phyloP scores from a whole-genome alignment of 371 early-diverging fungal species.

The Mortierella sp. region DNA sequence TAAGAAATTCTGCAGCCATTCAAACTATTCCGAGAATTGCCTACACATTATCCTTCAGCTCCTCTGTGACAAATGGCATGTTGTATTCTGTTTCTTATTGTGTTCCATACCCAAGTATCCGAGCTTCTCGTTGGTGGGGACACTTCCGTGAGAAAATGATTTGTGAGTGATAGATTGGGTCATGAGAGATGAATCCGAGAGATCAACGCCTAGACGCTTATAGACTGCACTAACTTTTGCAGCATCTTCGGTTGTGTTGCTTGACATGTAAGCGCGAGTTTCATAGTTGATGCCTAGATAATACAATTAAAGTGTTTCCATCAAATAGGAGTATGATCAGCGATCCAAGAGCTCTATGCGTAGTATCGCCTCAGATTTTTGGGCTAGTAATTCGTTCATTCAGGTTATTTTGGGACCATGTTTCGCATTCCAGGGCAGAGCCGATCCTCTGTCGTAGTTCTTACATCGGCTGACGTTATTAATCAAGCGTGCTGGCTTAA shows the following conservation, averaged over 20 bases:
- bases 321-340: not conserved
- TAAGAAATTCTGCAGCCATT: too few species aligned
- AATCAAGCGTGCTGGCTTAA: conserved; percentile 36
- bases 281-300: conserved; percentile 44
- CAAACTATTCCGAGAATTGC: too few species aligned
- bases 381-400: not conserved
- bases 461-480: conserved; percentile 45
- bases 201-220: conserved; percentile 58
- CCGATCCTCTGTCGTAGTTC: not conserved
- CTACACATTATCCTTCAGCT: too few species aligned
- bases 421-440: not conserved
- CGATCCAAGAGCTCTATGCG: not conserved
- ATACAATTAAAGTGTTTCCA: not conserved
- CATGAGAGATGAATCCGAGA: conserved; percentile 63
- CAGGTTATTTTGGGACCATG: not conserved
- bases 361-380: not conserved
- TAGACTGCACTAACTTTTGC: conserved; percentile 39
- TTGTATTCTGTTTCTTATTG: not conserved
- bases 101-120: conserved; percentile 63
- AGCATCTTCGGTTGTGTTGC: conserved; percentile 20
- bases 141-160: conserved; percentile 71
- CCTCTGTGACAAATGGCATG: not conserved
- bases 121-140: conserved; percentile 77
- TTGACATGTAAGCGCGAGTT: conserved; percentile 36
- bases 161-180: conserved; percentile 80